Evolutionary conservation across 352 stramenopile species (phyloP).

Genomic region (Pythium biforme): DNA sequence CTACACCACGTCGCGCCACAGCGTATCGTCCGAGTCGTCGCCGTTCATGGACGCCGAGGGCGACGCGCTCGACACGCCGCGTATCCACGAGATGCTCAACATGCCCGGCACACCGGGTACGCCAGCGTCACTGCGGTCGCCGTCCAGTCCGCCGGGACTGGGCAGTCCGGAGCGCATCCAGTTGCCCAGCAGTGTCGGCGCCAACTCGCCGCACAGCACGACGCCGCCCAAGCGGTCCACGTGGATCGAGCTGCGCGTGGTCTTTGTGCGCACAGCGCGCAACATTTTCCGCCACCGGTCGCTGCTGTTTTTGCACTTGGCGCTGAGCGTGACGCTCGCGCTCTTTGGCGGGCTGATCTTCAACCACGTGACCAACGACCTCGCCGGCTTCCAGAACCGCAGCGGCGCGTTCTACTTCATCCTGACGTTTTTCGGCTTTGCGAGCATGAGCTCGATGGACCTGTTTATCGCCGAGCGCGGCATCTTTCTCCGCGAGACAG

Average conservation of each 20-base stretch:
- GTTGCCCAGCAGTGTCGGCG: neutral
- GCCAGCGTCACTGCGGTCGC: constrained; percentile 18
- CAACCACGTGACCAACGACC: constrained; percentile 77
- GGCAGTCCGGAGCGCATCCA: constrained; percentile 19
- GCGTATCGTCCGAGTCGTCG: constrained; percentile 37
- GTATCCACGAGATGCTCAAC: constrained; percentile 33
- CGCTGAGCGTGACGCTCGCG: constrained; percentile 54
- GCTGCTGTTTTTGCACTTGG: constrained; percentile 62
- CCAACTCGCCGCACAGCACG: constrained; percentile 2
- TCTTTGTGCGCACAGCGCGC: constrained; percentile 63
- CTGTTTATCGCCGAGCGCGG: constrained; percentile 71
- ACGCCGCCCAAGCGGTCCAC: constrained; percentile 35
- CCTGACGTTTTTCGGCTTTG: constrained; percentile 84
- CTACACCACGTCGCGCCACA: constrained; percentile 4
- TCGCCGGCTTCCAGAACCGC: constrained; percentile 84
- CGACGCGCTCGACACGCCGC: constrained; percentile 43
- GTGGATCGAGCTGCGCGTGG: constrained; percentile 61
- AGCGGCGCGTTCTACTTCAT: constrained; percentile 86
- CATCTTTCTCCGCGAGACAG: constrained; percentile 78
- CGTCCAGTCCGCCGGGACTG: constrained; percentile 30
- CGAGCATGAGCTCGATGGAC: constrained; percentile 84
- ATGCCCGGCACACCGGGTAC: constrained; percentile 21
- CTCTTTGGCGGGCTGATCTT: constrained; percentile 76
- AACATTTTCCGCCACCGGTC: constrained; percentile 78
- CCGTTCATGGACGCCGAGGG: constrained; percentile 56